A percentile compares a stretch with the other conserved stretches of the same genome.
phyloP scores from a whole-genome alignment of 176 grass and related monocot genomes.

The Ensete ventricosum region DNA sequence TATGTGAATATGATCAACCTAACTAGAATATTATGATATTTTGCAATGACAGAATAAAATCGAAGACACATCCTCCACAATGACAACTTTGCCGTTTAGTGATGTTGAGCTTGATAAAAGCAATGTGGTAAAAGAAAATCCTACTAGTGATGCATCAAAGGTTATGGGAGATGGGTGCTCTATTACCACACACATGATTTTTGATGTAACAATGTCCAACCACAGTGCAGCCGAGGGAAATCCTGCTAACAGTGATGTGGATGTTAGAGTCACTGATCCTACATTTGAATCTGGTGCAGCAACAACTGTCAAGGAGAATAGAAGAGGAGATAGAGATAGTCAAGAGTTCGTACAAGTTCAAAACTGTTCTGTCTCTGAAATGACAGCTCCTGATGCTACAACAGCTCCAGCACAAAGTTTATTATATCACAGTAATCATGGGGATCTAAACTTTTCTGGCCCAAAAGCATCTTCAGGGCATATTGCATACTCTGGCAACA shows the following conservation, averaged over 20 bases:
- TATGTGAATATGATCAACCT: not conserved
- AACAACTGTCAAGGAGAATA: not conserved
- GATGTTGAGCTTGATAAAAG: not conserved
- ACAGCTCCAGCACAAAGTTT: not conserved
- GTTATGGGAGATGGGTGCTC: not conserved
- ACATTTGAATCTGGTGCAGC: not conserved
- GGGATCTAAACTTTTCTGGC: constrained; percentile 3
- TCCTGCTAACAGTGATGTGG: not conserved
- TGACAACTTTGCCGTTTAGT: not conserved
- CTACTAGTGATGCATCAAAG: not conserved
- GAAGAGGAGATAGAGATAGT: not conserved
- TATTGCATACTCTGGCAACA: constrained; percentile 17
- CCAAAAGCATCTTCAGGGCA: constrained; percentile 5
- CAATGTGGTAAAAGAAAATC: not conserved
- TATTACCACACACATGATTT: not conserved
- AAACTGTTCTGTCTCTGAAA: not conserved
- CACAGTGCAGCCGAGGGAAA: not conserved
- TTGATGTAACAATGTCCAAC: not conserved
- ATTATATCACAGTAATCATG: not conserved
- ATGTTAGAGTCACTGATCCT: not conserved
- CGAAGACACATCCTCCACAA: not conserved
- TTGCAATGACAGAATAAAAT: not conserved
- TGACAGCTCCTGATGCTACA: not conserved
- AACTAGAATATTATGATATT: not conserved
- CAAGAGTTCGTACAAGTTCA: not conserved